Conservation (phyloP, 148 eudicot species). For the Linanthus parryae region DNA sequence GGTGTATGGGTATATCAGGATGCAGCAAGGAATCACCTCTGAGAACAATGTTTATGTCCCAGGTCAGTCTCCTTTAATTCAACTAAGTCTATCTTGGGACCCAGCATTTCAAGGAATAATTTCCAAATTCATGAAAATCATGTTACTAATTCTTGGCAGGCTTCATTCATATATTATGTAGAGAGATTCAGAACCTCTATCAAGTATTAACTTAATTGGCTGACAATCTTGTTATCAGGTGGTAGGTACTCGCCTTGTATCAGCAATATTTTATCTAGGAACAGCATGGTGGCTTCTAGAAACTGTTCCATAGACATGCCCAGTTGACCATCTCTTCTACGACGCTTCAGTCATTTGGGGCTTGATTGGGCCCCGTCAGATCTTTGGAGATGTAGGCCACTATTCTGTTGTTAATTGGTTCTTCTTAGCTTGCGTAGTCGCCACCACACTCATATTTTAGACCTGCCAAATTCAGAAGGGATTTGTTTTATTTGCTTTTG, state of each 20-base stretch:
- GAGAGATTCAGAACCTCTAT: too few relatives aligned
- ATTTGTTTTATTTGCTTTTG: constrained; percentile 26
- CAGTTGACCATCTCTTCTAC: constrained; percentile 35
- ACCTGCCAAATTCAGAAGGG: constrained; percentile 48
- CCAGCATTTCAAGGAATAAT: not conserved
- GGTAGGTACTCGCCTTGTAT: constrained; percentile 35
- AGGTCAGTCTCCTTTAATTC: too few relatives aligned
- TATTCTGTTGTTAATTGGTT: constrained; percentile 44
- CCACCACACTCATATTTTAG: constrained; percentile 44
- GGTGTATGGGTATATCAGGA: too few relatives aligned
- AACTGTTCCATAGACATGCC: constrained; percentile 49
- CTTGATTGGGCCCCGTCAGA: constrained; percentile 49
- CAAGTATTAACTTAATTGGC: too few relatives aligned
- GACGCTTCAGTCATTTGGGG: constrained; percentile 66
- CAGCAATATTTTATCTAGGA: constrained; percentile 41
- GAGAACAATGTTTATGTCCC: too few relatives aligned
- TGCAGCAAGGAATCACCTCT: too few relatives aligned
- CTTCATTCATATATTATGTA: too few relatives aligned
- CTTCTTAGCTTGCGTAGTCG: constrained; percentile 43
- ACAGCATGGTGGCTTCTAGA: constrained; percentile 62
- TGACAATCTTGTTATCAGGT: constrained; percentile 11
- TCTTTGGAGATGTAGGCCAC: constrained; percentile 44
- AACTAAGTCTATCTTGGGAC: too few relatives aligned
- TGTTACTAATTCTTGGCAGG: too few relatives aligned
- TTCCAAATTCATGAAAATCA: too few relatives aligned